Conservation (phyloP, 2,329 filamentous ascomycete genomes). For the Fusarium zealandicum region DNA sequence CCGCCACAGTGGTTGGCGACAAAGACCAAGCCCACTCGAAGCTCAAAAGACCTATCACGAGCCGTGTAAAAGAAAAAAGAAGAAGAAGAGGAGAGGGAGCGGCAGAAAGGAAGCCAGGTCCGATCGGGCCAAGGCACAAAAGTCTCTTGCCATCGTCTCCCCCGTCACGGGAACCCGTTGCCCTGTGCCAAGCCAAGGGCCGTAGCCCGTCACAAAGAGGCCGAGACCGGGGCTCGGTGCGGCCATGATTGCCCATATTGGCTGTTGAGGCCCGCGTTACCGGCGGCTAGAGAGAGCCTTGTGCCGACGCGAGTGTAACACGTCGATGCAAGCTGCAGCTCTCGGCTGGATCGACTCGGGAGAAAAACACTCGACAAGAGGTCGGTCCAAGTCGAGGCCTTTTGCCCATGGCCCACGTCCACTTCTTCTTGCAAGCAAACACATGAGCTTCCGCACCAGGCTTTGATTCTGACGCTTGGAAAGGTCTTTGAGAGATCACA, state of each 20-base stretch:
- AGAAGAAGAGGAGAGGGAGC: not conserved
- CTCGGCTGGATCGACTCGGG: not conserved
- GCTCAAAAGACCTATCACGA: conserved; percentile 25
- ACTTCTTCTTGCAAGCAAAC: too few relatives aligned
- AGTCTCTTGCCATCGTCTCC: not conserved
- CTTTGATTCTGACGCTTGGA: too few relatives aligned
- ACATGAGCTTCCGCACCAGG: too few relatives aligned
- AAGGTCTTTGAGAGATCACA: too few relatives aligned
- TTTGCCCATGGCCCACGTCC: too few relatives aligned
- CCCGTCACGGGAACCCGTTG: not conserved
- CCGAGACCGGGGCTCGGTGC: conserved; percentile 21
- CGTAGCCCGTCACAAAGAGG: conserved; percentile 11
- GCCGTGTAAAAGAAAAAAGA: conserved; percentile 12
- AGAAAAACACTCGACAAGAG: not conserved
- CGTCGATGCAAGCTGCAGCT: conserved; percentile 8
- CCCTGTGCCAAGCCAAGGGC: conserved; percentile 9
- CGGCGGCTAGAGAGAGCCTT: conserved; percentile 1
- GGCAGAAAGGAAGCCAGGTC: conserved; percentile 3
- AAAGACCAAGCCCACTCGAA: conserved; percentile 1
- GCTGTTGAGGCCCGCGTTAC: conserved; percentile 1
- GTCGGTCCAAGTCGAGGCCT: not conserved
- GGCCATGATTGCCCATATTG: not conserved
- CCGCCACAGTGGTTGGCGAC: conserved; percentile 12
- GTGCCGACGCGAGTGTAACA: conserved; percentile 5
- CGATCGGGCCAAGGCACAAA: conserved; percentile 2